Conservation (phyloP, 2,329 filamentous ascomycete genomes). For the Aspergillus hortae region DNA sequence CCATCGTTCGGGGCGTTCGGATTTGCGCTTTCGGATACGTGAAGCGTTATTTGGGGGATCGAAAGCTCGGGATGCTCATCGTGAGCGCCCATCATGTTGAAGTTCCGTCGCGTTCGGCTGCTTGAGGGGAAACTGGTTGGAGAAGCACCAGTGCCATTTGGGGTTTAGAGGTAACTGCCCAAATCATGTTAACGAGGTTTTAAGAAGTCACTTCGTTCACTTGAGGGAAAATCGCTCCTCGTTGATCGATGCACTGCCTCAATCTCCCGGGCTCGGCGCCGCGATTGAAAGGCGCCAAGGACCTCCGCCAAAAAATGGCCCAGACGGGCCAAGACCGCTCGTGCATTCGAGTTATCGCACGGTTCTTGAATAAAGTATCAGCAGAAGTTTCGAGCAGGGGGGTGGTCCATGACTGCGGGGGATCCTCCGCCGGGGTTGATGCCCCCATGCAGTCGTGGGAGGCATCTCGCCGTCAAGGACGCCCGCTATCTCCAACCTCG, state of each 20-base stretch:
- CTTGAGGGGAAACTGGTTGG: background rate
- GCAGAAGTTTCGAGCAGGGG: background rate
- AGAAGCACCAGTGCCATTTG: background rate
- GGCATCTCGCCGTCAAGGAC: background rate
- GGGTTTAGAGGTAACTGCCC: background rate
- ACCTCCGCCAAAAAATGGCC: background rate
- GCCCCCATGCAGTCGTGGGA: background rate
- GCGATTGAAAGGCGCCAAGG: background rate
- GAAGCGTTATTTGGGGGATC: background rate
- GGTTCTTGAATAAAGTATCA: background rate
- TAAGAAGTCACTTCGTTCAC: no score
- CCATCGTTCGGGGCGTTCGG: background rate
- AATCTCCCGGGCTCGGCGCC: constrained; percentile 1
- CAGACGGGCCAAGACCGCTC: constrained; percentile 7
- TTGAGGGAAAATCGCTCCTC: background rate
- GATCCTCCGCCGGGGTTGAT: background rate
- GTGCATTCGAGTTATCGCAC: background rate
- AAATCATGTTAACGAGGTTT: background rate
- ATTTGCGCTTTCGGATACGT: background rate
- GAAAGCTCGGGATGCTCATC: background rate
- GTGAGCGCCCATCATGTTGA: background rate
- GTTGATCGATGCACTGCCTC: background rate
- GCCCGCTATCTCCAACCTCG: background rate
- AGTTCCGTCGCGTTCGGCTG: background rate
- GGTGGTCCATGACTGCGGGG: background rate